These are phyloP conservation scores for Suillus decipiens DNA, from an alignment of 768 basidiomycete genomes.

Conservation along the genomic window DNA sequence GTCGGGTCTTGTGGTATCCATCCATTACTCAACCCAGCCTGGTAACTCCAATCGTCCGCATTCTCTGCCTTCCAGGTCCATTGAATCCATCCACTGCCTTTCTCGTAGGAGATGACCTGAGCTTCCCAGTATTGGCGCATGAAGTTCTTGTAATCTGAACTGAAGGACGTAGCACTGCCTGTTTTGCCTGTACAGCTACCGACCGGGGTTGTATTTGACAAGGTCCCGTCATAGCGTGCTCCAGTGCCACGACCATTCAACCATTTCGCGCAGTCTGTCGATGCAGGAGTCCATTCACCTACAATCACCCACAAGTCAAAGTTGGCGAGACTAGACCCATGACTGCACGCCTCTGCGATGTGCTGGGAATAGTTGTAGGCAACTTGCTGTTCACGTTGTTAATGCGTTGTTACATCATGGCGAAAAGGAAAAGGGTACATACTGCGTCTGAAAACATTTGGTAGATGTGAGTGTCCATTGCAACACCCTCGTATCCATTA, in stretches of 20 bases:
- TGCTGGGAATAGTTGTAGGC: slow-evolving; percentile 9
- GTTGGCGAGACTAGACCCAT: slow-evolving; percentile 43
- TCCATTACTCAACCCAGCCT: slow-evolving; percentile 69
- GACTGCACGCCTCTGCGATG: slow-evolving; percentile 54
- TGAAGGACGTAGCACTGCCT: slow-evolving; percentile 59
- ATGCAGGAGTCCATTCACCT: slow-evolving; percentile 79
- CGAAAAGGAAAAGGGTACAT: not conserved
- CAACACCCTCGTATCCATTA: slow-evolving; percentile 50
- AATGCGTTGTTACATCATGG: not conserved
- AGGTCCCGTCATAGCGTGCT: slow-evolving; percentile 67
- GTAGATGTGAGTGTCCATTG: slow-evolving; percentile 66
- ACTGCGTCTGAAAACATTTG: slow-evolving; percentile 66
- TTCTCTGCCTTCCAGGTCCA: slow-evolving; percentile 83
- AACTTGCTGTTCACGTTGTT: slow-evolving; percentile 5
- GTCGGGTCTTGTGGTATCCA: slow-evolving; percentile 77
- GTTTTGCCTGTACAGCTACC: slow-evolving; percentile 56
- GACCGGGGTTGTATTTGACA: not conserved
- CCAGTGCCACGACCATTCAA: slow-evolving; percentile 77
- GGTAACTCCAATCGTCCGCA: slow-evolving; percentile 78
- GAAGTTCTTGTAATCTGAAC: slow-evolving; percentile 60
- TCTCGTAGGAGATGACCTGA: slow-evolving; percentile 75
- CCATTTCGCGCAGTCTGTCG: slow-evolving; percentile 77
- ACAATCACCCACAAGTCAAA: slow-evolving; percentile 74
- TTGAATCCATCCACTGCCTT: slow-evolving; percentile 68
- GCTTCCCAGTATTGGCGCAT: slow-evolving; percentile 77